Conservation (phyloP, 2,329 filamentous ascomycete species). For the Talaromyces marneffei region DNA sequence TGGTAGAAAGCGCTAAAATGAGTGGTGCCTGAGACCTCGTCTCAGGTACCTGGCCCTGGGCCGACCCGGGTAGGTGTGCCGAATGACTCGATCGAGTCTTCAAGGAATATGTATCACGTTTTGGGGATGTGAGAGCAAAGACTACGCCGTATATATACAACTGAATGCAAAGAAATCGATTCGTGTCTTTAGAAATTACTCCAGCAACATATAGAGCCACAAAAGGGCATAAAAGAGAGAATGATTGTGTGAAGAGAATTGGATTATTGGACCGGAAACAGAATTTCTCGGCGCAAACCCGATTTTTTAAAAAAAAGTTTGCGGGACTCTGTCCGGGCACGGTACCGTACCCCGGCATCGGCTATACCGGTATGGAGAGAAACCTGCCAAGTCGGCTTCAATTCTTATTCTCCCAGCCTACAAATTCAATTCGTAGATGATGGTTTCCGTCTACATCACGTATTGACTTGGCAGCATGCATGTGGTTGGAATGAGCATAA, state of each 20-base stretch:
- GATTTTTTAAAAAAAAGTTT: background rate
- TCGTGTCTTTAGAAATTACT: background rate
- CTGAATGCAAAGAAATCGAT: background rate
- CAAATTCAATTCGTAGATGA: background rate
- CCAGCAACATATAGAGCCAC: background rate
- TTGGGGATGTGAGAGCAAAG: background rate
- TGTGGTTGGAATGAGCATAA: background rate
- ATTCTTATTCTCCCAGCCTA: background rate
- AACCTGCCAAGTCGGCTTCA: background rate
- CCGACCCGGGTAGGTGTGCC: background rate
- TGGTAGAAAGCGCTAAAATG: background rate
- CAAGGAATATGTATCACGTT: background rate
- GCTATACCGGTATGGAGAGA: background rate
- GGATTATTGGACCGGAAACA: background rate
- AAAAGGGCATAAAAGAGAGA: background rate
- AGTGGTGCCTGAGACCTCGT: background rate
- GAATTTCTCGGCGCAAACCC: background rate
- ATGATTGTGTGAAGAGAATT: background rate
- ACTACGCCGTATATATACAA: background rate
- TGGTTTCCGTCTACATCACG: background rate
- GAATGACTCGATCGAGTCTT: background rate
- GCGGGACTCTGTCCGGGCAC: constrained; percentile 5
- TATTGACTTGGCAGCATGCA: background rate
- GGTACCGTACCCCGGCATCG: too few species aligned
- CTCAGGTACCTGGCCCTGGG: background rate